These are phyloP conservation scores for Neurospora sp. DNA, from an alignment of 495 filamentous ascomycete genomes.

Conservation along the genomic window DNA sequence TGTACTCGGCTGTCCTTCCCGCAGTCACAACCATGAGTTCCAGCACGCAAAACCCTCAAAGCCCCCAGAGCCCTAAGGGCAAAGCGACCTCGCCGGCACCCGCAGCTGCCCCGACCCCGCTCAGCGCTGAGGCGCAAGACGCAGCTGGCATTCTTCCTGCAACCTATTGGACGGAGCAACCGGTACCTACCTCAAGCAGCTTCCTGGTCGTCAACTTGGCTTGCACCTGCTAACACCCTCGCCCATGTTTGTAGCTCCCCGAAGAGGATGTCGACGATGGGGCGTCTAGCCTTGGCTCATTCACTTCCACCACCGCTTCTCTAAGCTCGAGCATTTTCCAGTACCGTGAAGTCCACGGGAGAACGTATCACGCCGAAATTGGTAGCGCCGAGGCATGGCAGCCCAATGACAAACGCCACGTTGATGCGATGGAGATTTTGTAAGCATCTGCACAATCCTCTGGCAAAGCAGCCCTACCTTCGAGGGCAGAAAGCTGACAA, in stretches of 20 bases:
- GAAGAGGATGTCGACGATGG: neutral
- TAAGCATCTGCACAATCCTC: conserved; percentile 4
- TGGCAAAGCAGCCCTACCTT: neutral
- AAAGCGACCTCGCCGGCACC: neutral
- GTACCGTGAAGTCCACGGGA: neutral
- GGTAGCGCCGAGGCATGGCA: conserved; percentile 23
- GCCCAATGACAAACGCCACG: conserved; percentile 27
- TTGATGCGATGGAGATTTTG: conserved; percentile 18
- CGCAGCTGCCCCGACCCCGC: neutral
- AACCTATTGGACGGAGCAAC: neutral
- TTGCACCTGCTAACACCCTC: neutral
- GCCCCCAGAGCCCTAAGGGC: neutral
- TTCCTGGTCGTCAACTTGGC: neutral
- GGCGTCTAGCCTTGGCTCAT: neutral
- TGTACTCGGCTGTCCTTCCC: neutral
- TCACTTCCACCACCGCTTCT: neutral
- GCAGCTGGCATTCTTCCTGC: conserved; percentile 2
- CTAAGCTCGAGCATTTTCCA: neutral
- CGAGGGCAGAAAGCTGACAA: neutral
- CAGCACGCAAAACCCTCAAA: neutral
- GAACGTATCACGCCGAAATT: conserved; percentile 15
- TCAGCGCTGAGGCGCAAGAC: neutral
- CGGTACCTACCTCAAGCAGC: neutral
- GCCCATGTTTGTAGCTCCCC: neutral
- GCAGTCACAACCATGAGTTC: neutral